Evolutionary conservation across 2,329 filamentous ascomycete genomes (phyloP), one percentile per base, ranked within the genome.

Genomic region (Trichoderma afroharzianum): DNA sequence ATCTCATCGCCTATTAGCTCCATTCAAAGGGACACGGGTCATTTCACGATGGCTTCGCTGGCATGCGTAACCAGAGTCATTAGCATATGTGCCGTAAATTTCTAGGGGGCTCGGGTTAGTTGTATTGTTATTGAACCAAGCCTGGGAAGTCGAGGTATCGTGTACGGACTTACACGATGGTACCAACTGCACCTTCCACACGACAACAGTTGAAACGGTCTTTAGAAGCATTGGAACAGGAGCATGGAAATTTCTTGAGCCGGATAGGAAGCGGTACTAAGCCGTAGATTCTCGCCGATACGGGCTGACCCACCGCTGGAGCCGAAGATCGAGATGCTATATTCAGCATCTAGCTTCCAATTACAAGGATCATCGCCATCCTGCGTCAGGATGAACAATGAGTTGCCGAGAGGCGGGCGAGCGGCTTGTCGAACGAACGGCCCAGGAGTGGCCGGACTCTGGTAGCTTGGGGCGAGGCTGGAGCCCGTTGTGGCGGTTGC

Each of bases 1-100:
- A 71, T 68, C 63, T 63, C 70, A 68, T 68, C 57, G 63, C 58
- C 55, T 53, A 32, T 33, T 68, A 68, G 68, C 68, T 57, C 70
- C 57, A 36, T 71, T n/a, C 5, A 39, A 53, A 67, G 57, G 43
- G 63, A 61, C 63, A 33, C 57, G 26, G 43, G 63, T 71, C 70
- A 71, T 68, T 66, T 71, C 70, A 71, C 70, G 70, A 71, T 71
- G 70, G 55, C 63, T 71, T 71, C 70, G 58, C 63, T 71, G 63
- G 70, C 70, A 71, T 71, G 70, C 58, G 55, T 2, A 21, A 47
- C 21, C 57, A 68, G 70, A 71, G 70, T 71, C 70, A 71, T n/a
- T 57, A 71, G 26, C 63, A 71, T 71, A 62, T 68, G 63, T 68
- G 47, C 57, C 63, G 33, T 24, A 21, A 43, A 71, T 63, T 63